Conservation (phyloP, 2,329 filamentous ascomycete genomes). For the Zasmidium citrigriseum region DNA sequence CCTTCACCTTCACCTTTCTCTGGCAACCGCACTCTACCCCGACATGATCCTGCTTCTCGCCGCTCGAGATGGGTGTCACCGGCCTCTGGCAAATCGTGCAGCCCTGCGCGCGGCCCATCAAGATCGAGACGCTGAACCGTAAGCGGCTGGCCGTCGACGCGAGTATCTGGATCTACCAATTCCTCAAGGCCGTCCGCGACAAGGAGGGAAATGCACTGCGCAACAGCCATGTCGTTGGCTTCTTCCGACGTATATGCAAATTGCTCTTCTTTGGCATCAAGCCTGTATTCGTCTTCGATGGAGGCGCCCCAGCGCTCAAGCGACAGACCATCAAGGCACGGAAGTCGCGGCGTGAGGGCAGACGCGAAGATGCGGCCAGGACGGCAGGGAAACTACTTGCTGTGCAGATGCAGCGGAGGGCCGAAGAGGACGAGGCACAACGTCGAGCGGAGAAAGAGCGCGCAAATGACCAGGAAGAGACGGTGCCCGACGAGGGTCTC, state of each 20-base stretch:
- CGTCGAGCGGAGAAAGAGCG: constrained; percentile 49
- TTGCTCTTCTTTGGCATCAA: constrained; percentile 94
- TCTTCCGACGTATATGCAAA: constrained; percentile 98
- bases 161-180: constrained; percentile 99
- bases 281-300: constrained; percentile 97
- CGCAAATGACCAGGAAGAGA: constrained; percentile 57
- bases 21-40: too few species aligned
- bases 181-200: constrained; percentile 96
- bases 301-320: constrained; percentile 87
- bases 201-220: constrained; percentile 96
- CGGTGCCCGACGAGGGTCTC: constrained; percentile 69
- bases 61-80: constrained; percentile 81
- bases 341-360: constrained; percentile 78
- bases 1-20: too few species aligned
- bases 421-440: constrained; percentile 78
- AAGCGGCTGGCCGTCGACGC: constrained; percentile 97
- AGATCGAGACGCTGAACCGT: constrained; percentile 92
- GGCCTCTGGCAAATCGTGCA: constrained; percentile 96
- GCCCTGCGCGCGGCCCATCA: constrained; percentile 92
- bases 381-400: constrained; percentile 91
- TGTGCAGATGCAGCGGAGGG: constrained; percentile 87
- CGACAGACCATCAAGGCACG: constrained; percentile 82
- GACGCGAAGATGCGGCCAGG: constrained; percentile 86
- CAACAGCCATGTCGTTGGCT: constrained; percentile 94
- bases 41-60: background rate